Percentiles rank a stretch among this genome's conserved stretches.
phyloP scores from a whole-genome alignment of 257 asterid species.

The Scutellaria minor region DNA sequence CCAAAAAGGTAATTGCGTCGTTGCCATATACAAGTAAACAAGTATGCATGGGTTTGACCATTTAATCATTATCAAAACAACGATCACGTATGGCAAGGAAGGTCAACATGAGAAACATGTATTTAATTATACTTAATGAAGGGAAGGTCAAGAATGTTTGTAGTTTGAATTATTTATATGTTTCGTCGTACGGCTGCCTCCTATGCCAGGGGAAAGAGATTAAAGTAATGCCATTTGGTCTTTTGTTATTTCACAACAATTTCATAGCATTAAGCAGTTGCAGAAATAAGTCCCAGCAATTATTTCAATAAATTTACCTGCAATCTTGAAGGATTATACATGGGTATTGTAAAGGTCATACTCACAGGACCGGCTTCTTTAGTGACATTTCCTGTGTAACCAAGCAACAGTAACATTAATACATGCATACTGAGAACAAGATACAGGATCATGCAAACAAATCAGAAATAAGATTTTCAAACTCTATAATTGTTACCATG shows the following conservation, averaged over 20 bases:
- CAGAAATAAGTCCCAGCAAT: background rate
- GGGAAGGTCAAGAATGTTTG: background rate
- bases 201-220: background rate
- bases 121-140: constrained; percentile 2
- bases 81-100: constrained; percentile 5
- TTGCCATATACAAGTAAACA: background rate
- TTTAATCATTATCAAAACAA: background rate
- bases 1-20: background rate
- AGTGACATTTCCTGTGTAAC: constrained; percentile 78
- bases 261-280: constrained; percentile 22
- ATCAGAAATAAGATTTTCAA: constrained; percentile 22
- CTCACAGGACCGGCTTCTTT: constrained; percentile 99
- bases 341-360: constrained; percentile 97
- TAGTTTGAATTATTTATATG: background rate
- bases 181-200: background rate
- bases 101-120: background rate
- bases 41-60: background rate
- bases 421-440: constrained; percentile 8
- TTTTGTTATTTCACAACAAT: background rate
- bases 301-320: constrained; percentile 57
- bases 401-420: constrained; percentile 25
- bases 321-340: constrained; percentile 96
- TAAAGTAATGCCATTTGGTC: background rate
- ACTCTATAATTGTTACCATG: constrained; percentile 64
- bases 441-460: constrained; percentile 5